phyloP scores from a whole-genome alignment of 345 rosid species.

The Salix exigua region DNA sequence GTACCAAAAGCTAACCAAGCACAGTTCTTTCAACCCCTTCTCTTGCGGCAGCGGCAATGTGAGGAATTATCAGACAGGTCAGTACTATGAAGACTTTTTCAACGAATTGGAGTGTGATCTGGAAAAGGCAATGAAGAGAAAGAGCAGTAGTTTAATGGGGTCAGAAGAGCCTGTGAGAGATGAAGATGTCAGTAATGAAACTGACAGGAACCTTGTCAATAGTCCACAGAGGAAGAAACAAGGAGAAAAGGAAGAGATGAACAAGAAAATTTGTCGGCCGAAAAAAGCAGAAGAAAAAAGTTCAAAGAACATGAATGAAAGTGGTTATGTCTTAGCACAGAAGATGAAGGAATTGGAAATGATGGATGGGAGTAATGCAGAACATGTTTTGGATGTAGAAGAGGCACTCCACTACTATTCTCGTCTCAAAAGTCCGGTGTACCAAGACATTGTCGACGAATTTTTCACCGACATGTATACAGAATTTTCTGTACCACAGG shows the following conservation, averaged over 20 bases:
- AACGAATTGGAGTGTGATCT: constrained; percentile 37
- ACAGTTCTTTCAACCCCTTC: constrained; percentile 27
- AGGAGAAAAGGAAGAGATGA: constrained; percentile 28
- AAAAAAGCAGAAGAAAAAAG: constrained; percentile 21
- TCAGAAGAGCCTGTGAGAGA: constrained; percentile 13
- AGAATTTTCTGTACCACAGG: constrained; percentile 59
- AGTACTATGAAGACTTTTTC: constrained; percentile 28
- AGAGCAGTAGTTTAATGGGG: background rate
- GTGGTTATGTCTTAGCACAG: constrained; percentile 45
- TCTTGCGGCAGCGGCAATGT: constrained; percentile 26
- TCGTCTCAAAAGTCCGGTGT: constrained; percentile 72
- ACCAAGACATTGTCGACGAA: constrained; percentile 73
- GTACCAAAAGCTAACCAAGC: constrained; percentile 41
- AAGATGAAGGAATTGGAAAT: constrained; percentile 87
- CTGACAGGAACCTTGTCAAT: constrained; percentile 13
- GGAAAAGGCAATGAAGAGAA: constrained; percentile 29
- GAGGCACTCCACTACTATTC: constrained; percentile 87
- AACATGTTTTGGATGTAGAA: constrained; percentile 68
- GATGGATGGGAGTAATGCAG: constrained; percentile 68
- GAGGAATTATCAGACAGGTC: constrained; percentile 23
- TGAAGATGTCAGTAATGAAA: constrained; percentile 22
- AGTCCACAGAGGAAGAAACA: constrained; percentile 32
- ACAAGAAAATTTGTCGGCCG: constrained; percentile 17
- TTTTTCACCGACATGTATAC: constrained; percentile 76
- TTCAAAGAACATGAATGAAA: constrained; percentile 24